Base-by-base conservation (phyloP, 1,284 basidiomycete genomes). In the Moesziomyces sp. region DNA sequence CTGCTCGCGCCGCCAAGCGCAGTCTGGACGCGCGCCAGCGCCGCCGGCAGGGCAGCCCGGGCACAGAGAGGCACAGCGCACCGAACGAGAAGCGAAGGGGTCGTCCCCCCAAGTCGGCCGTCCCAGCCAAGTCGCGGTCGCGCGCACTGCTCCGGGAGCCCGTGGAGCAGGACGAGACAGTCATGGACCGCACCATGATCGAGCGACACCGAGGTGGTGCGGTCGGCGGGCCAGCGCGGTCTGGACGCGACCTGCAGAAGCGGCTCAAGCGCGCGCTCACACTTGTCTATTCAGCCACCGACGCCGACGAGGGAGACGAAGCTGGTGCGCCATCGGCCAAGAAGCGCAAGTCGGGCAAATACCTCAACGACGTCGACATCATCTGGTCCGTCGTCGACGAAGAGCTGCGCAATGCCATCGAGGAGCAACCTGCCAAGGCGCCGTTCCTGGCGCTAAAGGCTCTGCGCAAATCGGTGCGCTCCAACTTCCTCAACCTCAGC, bases 341-440 rank as follows among this genome's bases (percentile, higher is more conserved):
- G 30, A 58, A 55, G 44, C 58, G 61, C 55, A 74, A 74, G 44
- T 68, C 71, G 24, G 61, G 47, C 30, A 62, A 58, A 26, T 66
- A 70, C 24, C 72, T 74, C 50, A 74, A 74, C 63, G 72, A 74
- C 48, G 65, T 70, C 23, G 72, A 74, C 57, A 62, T 74, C 23
- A 63, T 74, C 49, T 74, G 72, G 72, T 62, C 62, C 40, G 53
- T 69, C 16, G 66, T 74, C 46, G 72, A 74, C 24, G 72, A 74
- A 11, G 72, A 74, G 23, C 59, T 74, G 14, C 52, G 67, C 7
- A 53, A 43, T 16, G 58, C 72, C 13, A 69, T 69, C 58, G 67
- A 74, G 19, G 66, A 64, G 49, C 72, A 74, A 49, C 62, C 72
- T 21, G 62, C 66, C 35, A 69, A 74, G 52, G 62, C 67, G 6